Percentiles rank a stretch among this genome's conserved stretches.
These are phyloP conservation scores for Casuarina cunninghamiana DNA, from an alignment of 306 rosid genomes.

Conservation along the genomic window DNA sequence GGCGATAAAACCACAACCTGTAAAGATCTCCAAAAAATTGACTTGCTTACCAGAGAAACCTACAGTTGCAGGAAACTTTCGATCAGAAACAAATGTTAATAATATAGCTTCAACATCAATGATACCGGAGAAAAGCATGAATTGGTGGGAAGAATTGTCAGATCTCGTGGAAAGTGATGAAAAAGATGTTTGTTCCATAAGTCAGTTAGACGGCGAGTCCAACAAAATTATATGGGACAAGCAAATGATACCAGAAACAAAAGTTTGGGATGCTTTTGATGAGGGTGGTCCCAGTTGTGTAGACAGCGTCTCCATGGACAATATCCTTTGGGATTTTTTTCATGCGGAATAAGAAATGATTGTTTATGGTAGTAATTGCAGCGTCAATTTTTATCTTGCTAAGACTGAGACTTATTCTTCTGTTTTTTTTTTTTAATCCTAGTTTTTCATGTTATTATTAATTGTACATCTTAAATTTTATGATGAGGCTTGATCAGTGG, in stretches of 20 bases:
- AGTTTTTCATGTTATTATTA: too few species aligned
- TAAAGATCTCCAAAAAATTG: constrained; percentile 17
- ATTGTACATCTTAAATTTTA: too few species aligned
- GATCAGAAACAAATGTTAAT: neutral
- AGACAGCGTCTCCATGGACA: neutral
- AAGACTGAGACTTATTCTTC: too few species aligned
- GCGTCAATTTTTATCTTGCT: too few species aligned
- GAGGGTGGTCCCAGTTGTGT: neutral
- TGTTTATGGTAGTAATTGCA: too few species aligned
- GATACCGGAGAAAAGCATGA: neutral
- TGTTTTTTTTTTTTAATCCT: too few species aligned
- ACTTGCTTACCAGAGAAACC: neutral
- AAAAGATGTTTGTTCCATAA: neutral
- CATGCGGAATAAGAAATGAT: neutral
- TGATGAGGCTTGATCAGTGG: too few species aligned
- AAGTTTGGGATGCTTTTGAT: neutral
- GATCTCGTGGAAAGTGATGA: neutral
- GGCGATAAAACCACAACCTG: constrained; percentile 27
- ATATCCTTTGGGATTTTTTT: neutral
- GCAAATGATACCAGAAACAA: neutral
- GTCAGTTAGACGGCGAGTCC: neutral
- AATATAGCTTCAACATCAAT: neutral
- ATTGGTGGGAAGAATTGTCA: constrained; percentile 10
- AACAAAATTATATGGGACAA: neutral
- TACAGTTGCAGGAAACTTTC: neutral